Base-by-base conservation (phyloP, 768 basidiomycete genomes). In the Fistulinella prunicolor region DNA sequence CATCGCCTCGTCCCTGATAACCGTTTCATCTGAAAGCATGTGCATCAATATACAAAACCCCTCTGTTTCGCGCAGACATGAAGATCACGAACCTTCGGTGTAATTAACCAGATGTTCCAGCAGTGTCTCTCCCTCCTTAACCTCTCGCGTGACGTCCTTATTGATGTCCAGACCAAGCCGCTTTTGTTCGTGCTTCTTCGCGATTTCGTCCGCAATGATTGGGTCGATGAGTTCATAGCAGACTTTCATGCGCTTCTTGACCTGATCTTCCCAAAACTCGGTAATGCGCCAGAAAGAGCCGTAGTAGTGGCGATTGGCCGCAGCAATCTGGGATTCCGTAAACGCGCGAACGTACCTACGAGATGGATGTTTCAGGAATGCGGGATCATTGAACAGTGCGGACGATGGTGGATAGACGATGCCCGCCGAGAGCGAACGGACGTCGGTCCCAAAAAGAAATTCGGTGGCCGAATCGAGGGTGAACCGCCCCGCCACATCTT, bases 391-490 rank as follows among this genome's bases (percentile, higher is more conserved):
- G 37, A 43, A 64, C 40, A 56, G 52, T 35, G 51, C 58, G 42
- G 47, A 61, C 21, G 51, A 51, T 0, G 46, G 57, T 36, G 66
- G 72, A 50, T 59, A 73, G 28, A 54, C 51, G 30, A 78, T 69
- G 14, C 72, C 70, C 13, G 71, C 71, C 0, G 66, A 60, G 26
- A 74, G 62, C 0, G 66, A 67, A 30, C 67, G 24, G 12, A 72
- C 73, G 17, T 68, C 58, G 14, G 60, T 59, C 24, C 80, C 77
- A 49, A 81, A 79, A 9, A 82, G 69, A 56, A 83, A 82, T 21
- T 78, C 77, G 0, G 79, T 76, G 0, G 79, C 78, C 1, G 78
- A 79, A 56, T 84, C 82, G 28, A 83, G 61, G 1, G 80, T 79
- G 60, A 80, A 80, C 3, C 75, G 68, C 1, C 65, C 66, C 2